Evolutionary conservation across 2,329 filamentous ascomycete species (phyloP).

Genomic region (Penicillium sp.): DNA sequence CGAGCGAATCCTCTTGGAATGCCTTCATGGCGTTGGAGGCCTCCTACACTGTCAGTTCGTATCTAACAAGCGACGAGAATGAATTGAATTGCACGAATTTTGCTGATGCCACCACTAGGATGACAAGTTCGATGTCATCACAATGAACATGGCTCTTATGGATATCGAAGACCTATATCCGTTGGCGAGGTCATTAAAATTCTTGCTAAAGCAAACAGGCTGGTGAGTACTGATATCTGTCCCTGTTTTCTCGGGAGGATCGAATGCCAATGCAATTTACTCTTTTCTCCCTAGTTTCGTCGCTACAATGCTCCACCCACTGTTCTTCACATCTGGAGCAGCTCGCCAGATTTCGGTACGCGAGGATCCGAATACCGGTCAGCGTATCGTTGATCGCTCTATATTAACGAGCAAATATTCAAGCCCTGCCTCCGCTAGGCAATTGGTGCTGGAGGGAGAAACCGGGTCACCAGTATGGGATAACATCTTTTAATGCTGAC

Average conservation of each 20-base stretch:
- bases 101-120: conserved; percentile 15
- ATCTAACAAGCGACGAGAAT: too few relatives aligned
- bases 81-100: too few relatives aligned
- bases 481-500: not conserved
- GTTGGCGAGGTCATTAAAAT: conserved; percentile 44
- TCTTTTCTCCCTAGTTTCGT: conserved; percentile 40
- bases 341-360: conserved; percentile 43
- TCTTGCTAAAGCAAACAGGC: conserved; percentile 43
- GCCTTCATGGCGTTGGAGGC: conserved; percentile 19
- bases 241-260: too few relatives aligned
- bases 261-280: not conserved
- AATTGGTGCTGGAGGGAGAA: conserved; percentile 40
- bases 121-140: conserved; percentile 45
- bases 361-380: conserved; percentile 39
- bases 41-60: too few relatives aligned
- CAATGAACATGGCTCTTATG: conserved; percentile 55
- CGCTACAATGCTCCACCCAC: conserved; percentile 52
- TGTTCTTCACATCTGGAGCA: conserved; percentile 51
- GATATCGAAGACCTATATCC: conserved; percentile 49
- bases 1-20: conserved; percentile 34
- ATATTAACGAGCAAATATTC: conserved; percentile 48
- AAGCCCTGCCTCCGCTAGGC: conserved; percentile 41
- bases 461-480: conserved; percentile 32
- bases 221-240: conserved; percentile 36
- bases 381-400: conserved; percentile 36